Evolutionary conservation across 345 rosid genomes (phyloP).

Genomic region (Melaleuca alternifolia): DNA sequence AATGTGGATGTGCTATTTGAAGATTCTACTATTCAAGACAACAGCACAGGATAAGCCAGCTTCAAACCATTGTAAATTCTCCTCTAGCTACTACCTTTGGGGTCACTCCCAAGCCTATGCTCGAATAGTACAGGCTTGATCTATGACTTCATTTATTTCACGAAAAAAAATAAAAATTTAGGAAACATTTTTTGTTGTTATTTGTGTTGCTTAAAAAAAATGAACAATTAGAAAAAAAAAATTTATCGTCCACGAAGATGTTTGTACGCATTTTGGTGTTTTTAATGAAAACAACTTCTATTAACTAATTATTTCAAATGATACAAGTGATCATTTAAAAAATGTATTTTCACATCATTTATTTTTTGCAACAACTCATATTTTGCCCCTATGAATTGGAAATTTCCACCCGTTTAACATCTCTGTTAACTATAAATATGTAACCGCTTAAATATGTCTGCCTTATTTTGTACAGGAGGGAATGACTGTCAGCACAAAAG

Average conservation of each 20-base stretch:
- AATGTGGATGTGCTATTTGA: not conserved
- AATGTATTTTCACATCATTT: not conserved
- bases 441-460: not conserved
- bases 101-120: not conserved
- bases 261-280: not conserved
- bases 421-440: not conserved
- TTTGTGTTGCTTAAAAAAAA: not conserved
- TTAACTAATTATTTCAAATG: not conserved
- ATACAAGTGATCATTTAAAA: not conserved
- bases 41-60: not conserved
- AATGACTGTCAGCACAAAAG: not conserved
- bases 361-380: fast-evolving
- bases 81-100: not conserved
- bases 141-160: not conserved
- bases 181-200: not conserved
- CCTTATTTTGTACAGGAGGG: not conserved
- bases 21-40: not conserved
- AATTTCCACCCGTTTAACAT: not conserved
- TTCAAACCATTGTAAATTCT: not conserved
- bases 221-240: no score
- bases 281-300: not conserved
- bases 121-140: no score
- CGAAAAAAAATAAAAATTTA: not conserved
- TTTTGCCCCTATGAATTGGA: not conserved
- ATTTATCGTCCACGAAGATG: no score